Conservation (phyloP, 768 basidiomycete species). For the Russula ochroleuca region DNA sequence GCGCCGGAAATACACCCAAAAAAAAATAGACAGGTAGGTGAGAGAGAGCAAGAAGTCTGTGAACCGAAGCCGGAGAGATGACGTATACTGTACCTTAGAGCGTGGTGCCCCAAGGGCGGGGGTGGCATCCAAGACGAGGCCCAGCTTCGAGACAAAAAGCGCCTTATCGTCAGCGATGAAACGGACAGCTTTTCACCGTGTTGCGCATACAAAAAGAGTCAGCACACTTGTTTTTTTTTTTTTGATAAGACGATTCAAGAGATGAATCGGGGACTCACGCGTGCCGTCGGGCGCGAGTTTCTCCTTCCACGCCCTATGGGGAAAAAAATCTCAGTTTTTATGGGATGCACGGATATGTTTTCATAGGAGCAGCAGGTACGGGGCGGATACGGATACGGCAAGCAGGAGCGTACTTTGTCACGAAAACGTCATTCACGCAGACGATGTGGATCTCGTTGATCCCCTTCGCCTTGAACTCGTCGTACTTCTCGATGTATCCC, state of each 20-base stretch:
- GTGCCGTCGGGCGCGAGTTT: slow-evolving; percentile 52
- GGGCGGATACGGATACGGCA: too few relatives aligned
- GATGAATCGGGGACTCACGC: slow-evolving; percentile 36
- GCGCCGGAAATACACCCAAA: neutral
- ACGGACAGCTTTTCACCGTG: slow-evolving; percentile 32
- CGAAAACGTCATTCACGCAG: slow-evolving; percentile 76
- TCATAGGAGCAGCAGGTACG: too few relatives aligned
- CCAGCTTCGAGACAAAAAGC: slow-evolving; percentile 38
- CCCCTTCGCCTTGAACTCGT: slow-evolving; percentile 73
- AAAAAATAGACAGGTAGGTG: neutral
- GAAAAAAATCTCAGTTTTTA: neutral
- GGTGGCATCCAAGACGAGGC: slow-evolving; percentile 47
- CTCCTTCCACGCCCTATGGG: slow-evolving; percentile 56
- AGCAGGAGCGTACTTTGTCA: slow-evolving; percentile 34
- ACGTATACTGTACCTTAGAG: slow-evolving; percentile 39
- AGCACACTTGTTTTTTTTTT: neutral
- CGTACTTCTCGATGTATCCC: slow-evolving; percentile 57
- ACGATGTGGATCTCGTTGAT: slow-evolving; percentile 67
- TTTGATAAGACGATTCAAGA: neutral
- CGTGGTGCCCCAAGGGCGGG: slow-evolving; percentile 61
- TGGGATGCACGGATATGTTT: neutral
- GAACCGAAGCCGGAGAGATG: neutral
- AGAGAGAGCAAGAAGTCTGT: neutral
- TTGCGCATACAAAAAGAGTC: neutral
- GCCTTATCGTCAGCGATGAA: slow-evolving; percentile 58